Percentiles rank a stretch among this genome's conserved stretches.
Evolutionary conservation across 805 yeast genomes (phyloP).

Genomic region (Yarrowia porcina): DNA sequence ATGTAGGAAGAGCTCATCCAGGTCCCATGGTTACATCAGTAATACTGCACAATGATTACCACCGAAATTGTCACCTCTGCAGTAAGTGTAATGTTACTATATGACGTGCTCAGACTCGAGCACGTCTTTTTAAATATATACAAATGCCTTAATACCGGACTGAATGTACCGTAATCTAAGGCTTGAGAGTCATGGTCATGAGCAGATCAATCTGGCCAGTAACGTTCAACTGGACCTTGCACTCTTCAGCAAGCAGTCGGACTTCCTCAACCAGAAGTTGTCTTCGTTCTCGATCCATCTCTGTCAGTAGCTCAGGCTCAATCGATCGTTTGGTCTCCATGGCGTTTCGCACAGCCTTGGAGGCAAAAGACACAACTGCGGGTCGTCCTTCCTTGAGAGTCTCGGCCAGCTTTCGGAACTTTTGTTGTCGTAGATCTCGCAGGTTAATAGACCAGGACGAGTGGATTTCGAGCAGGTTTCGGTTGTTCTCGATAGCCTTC

Average conservation of each 20-base stretch:
- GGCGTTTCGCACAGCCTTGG: conserved; percentile 4
- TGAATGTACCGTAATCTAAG: no score
- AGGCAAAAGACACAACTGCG: conserved; percentile 17
- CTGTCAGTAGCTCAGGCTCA: neutral
- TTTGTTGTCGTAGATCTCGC: conserved; percentile 12
- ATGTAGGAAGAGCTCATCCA: no score
- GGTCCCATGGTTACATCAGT: no score
- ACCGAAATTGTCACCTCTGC: no score
- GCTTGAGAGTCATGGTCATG: conserved; percentile 28
- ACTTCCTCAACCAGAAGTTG: conserved; percentile 32
- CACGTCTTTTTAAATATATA: conserved; percentile 7
- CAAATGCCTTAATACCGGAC: neutral
- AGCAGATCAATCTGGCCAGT: conserved; percentile 32
- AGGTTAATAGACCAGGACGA: conserved; percentile 17
- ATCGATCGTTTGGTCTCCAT: neutral
- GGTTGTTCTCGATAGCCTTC: conserved; percentile 10
- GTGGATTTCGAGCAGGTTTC: conserved; percentile 13
- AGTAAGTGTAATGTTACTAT: no score
- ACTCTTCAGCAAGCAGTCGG: conserved; percentile 31
- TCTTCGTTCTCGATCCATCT: conserved; percentile 36
- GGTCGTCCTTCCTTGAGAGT: conserved; percentile 23
- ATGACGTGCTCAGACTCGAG: no score
- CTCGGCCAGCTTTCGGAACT: conserved; percentile 18
- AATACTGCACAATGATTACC: no score
- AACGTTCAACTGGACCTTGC: conserved; percentile 31